Evolutionary conservation across 1,284 basidiomycete species (phyloP), one percentile per base, ranked within the genome.

Genomic region (Microbotryomycetes sp.): DNA sequence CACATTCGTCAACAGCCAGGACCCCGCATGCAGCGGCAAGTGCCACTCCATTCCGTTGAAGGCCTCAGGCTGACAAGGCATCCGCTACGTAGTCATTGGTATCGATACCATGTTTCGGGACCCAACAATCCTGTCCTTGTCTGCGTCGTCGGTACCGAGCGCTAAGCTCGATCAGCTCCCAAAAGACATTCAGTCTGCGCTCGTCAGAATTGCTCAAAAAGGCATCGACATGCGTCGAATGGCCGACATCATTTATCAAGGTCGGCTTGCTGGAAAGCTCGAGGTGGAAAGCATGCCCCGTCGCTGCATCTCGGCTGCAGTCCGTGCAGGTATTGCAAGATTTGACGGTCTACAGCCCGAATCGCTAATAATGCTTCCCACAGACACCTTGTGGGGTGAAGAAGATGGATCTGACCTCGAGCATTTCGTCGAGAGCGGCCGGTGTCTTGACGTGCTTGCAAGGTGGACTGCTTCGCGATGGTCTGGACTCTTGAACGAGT

Each of bases 161-260:
- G 88, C 88, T 72, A 79, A 88, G 70, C 79, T 97, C 18, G 81
- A 87, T 31, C 97, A 45, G 83, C 82, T 41, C 11, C 11, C 35
- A 41, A 11, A 9, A 9, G 11, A 41, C 11, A 18, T 41, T 18
- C 9, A 11, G 69, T 78, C 78, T 2, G 88, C 89, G 71, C 78
- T 98, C 31, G 75, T 79, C 67, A 82, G 82, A 51, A 87, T 97
- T 54, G 83, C 82, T 26, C 73, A 81, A 24, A 83, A 87, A 61
- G 90, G 89, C 9, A 79, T 97, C 57, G 89, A 97, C 76, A 92
- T 97, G 87, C 81, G 86, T 31, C 80, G 94, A 31, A 96, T 98
- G 86, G 76, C 76, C 18, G 87, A 90, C 82, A 80, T 96, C 28
- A 85, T 98, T 57, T 83, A 86, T 67, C 80, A 91, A 49, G 91